These are phyloP conservation scores for Prillingera fragicola DNA, from an alignment of 1,284 basidiomycete genomes.

Conservation along the genomic window DNA sequence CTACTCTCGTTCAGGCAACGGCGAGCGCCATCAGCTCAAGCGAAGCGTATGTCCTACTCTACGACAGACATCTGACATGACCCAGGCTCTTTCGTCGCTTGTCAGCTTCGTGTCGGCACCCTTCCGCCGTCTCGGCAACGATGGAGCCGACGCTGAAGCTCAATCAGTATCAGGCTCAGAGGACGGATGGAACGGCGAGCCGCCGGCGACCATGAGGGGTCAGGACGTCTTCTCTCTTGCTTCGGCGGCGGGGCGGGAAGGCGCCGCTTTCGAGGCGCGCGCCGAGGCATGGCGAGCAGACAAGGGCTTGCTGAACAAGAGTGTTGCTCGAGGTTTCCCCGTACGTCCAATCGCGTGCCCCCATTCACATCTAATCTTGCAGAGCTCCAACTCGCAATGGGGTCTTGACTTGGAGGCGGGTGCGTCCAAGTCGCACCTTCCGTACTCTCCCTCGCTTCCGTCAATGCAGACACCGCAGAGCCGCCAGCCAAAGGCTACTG, in stretches of 20 bases:
- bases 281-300: constrained; percentile 25
- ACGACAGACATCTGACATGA: not conserved
- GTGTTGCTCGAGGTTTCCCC: not conserved
- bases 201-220: constrained; percentile 23
- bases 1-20: constrained; percentile 24
- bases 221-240: constrained; percentile 37
- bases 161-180: constrained; percentile 40
- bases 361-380: too few species aligned
- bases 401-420: constrained; percentile 3
- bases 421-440: not conserved
- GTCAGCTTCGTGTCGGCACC: constrained; percentile 28
- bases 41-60: not conserved
- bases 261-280: constrained; percentile 27
- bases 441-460: constrained; percentile 2
- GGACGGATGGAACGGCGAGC: constrained; percentile 38
- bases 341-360: too few species aligned
- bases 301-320: constrained; percentile 4
- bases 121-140: constrained; percentile 14
- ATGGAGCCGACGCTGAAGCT: constrained; percentile 16
- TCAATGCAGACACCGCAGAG: not conserved
- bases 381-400: constrained; percentile 9
- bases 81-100: not conserved
- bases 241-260: constrained; percentile 25
- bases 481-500: not conserved
- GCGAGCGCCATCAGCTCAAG: not conserved